phyloP scores from a whole-genome alignment of 75 land plant genomes.

The Sequoia sempervirens region DNA sequence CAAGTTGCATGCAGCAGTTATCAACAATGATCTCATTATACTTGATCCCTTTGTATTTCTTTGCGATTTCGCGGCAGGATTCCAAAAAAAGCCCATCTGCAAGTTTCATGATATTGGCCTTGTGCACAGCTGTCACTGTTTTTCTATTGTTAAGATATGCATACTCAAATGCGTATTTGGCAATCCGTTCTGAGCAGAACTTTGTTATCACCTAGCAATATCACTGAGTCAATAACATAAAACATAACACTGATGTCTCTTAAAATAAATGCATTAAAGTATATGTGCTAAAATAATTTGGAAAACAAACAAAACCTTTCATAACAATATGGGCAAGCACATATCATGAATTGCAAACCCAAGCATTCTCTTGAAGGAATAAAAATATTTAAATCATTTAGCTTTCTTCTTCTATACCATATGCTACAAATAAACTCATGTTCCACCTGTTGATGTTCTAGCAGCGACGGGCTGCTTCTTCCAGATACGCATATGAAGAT shows the following conservation, averaged over 20 bases:
- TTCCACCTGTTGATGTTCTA: too few relatives aligned
- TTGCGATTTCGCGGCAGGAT: constrained; percentile 80
- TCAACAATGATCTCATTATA: constrained; percentile 88
- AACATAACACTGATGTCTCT: neutral
- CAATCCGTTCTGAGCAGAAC: constrained; percentile 82
- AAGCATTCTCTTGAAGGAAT: neutral
- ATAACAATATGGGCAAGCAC: neutral
- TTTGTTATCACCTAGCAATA: constrained; percentile 67
- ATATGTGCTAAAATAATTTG: neutral
- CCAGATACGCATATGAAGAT: too few relatives aligned
- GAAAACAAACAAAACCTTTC: neutral
- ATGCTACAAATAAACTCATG: neutral
- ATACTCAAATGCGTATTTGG: constrained; percentile 84
- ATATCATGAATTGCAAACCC: neutral
- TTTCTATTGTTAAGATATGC: constrained; percentile 84
- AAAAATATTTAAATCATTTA: neutral
- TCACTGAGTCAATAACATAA: constrained; percentile 11
- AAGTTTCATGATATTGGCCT: constrained; percentile 83
- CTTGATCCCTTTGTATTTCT: constrained; percentile 78
- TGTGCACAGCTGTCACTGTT: constrained; percentile 83
- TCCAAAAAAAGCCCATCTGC: constrained; percentile 75
- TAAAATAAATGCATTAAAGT: neutral
- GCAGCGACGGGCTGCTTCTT: too few relatives aligned
- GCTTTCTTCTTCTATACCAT: neutral
- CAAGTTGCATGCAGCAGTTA: constrained; percentile 86